These are phyloP conservation scores for Globisporangium apiculatum DNA, from an alignment of 352 stramenopile species.

Conservation along the genomic window DNA sequence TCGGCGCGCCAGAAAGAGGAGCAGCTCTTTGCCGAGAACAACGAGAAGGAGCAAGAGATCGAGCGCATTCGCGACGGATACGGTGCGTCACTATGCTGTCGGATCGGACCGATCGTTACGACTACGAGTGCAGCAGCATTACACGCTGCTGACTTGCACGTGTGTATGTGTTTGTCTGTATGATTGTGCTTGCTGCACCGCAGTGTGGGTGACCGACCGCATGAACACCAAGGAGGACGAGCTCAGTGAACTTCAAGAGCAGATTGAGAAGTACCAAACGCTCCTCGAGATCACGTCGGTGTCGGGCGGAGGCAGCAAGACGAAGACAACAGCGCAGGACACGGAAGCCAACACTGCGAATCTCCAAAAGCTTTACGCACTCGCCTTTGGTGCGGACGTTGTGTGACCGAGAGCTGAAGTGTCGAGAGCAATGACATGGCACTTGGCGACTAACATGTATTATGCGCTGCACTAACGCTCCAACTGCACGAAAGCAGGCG, in stretches of 20 bases:
- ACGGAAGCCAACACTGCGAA: slow-evolving; percentile 1
- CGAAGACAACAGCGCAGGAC: slow-evolving; percentile 18
- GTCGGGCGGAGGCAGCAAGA: slow-evolving; percentile 19
- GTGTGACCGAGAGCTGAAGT: not conserved
- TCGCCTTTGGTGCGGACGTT: slow-evolving; percentile 8
- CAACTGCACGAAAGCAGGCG: not conserved
- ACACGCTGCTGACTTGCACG: not conserved
- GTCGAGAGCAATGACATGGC: no score
- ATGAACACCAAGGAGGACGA: slow-evolving; percentile 89
- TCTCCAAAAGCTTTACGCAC: slow-evolving; percentile 8
- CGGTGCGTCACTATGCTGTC: slow-evolving; percentile 13
- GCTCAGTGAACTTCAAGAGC: slow-evolving; percentile 75
- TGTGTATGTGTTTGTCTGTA: not conserved
- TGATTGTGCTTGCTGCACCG: not conserved
- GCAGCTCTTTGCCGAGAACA: slow-evolving; percentile 73
- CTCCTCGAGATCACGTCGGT: slow-evolving; percentile 48
- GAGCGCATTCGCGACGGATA: slow-evolving; percentile 84
- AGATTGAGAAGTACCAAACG: slow-evolving; percentile 79
- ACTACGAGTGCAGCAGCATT: not conserved
- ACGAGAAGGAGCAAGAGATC: slow-evolving; percentile 86
- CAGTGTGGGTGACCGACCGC: slow-evolving; percentile 82
- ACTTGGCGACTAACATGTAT: no score
- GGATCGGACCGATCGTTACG: no score
- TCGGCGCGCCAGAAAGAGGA: slow-evolving; percentile 79
- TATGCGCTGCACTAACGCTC: no score